A percentile compares a stretch with the other conserved stretches of the same genome.
Evolutionary conservation across 305 asterid genomes (phyloP).

Genomic region (Fraxinus xanthoxyloides): DNA sequence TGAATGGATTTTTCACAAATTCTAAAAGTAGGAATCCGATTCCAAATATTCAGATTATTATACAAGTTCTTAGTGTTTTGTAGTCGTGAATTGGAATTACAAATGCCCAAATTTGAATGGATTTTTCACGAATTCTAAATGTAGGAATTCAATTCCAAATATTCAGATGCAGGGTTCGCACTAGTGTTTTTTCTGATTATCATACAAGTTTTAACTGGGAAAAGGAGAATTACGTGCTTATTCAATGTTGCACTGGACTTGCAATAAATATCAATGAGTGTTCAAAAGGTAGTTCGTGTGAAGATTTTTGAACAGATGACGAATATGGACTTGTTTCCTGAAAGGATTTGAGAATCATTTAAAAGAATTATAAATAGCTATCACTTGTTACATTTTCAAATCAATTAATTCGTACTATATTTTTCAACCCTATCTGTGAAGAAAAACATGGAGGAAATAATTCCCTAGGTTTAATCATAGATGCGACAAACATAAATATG

Average conservation of each 20-base stretch:
- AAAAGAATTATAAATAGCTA: background rate
- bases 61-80: background rate
- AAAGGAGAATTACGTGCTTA: slow-evolving; percentile 22
- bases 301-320: background rate
- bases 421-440: background rate
- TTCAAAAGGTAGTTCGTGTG: background rate
- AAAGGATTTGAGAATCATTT: background rate
- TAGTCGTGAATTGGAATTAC: background rate
- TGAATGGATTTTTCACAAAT: background rate
- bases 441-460: background rate
- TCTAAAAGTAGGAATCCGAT: background rate
- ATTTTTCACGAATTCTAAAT: background rate
- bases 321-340: background rate
- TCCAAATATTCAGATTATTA: too few species aligned
- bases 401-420: background rate
- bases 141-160: background rate
- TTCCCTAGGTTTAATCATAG: background rate
- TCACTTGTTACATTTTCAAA: background rate
- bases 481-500: background rate
- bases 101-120: background rate
- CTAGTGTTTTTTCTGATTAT: background rate
- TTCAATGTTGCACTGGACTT: slow-evolving; percentile 5
- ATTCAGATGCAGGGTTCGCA: background rate
- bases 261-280: slow-evolving; percentile 21
- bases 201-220: slow-evolving; percentile 32